These are phyloP conservation scores for Aspergillus sp. DNA, from an alignment of 2,329 filamentous ascomycete genomes.

Conservation along the genomic window DNA sequence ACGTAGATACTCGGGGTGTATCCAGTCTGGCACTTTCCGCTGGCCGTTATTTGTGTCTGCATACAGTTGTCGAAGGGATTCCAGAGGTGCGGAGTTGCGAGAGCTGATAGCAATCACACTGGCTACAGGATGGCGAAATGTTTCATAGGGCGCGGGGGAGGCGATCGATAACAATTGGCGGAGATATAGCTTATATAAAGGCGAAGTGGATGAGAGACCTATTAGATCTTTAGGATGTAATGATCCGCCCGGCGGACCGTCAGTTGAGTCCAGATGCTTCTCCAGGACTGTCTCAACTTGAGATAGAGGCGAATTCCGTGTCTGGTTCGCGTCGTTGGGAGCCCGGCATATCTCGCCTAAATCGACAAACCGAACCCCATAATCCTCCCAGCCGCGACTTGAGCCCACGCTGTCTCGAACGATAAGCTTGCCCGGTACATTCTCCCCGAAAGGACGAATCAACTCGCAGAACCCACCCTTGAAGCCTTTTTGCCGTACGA, in stretches of 20 bases:
- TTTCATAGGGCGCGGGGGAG: conserved; percentile 80
- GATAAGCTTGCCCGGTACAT: conserved; percentile 80
- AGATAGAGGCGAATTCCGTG: conserved; percentile 38
- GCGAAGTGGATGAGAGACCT: conserved; percentile 56
- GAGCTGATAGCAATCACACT: conserved; percentile 96
- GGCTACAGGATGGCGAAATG: conserved; percentile 90
- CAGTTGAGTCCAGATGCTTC: conserved; percentile 73
- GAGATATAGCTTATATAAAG: conserved; percentile 83
- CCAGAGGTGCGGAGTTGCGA: conserved; percentile 76
- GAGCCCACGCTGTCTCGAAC: conserved; percentile 87
- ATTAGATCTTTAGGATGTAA: conserved; percentile 31
- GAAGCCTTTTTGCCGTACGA: conserved; percentile 83
- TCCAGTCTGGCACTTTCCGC: conserved; percentile 74
- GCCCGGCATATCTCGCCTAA: conserved; percentile 52
- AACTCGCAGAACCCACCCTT: conserved; percentile 78
- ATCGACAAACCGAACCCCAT: conserved; percentile 79
- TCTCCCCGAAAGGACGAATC: conserved; percentile 86
- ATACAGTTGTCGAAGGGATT: conserved; percentile 82
- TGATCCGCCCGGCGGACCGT: conserved; percentile 49
- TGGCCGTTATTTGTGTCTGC: conserved; percentile 77
- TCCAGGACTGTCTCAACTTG: conserved; percentile 81
- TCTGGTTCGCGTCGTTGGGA: conserved; percentile 37
- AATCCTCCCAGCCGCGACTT: conserved; percentile 83
- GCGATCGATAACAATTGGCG: conserved; percentile 78
- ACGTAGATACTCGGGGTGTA: conserved; percentile 85